Evolutionary conservation across 2,329 filamentous ascomycete species (phyloP).

Genomic region (Xylariaceae sp.): DNA sequence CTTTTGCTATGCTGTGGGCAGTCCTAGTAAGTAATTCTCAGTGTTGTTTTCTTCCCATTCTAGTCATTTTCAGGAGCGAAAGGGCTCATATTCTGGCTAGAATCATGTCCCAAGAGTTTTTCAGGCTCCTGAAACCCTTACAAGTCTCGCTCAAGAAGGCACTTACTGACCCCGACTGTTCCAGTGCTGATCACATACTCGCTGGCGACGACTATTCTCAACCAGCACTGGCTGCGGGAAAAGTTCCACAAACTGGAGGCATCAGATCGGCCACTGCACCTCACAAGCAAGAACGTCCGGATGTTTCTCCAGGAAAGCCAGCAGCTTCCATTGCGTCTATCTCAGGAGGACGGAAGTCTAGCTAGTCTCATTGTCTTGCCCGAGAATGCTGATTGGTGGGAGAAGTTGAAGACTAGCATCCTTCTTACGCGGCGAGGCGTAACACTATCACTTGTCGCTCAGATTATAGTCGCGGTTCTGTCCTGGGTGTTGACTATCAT

Average conservation of each 20-base stretch:
- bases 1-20: slow-evolving; percentile 31
- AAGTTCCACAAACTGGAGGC: slow-evolving; percentile 23
- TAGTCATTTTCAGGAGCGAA: too few species aligned
- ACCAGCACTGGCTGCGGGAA: slow-evolving; percentile 26
- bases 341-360: slow-evolving; percentile 24
- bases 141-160: too few species aligned
- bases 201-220: slow-evolving; percentile 32
- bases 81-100: too few species aligned
- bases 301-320: slow-evolving; percentile 29
- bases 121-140: too few species aligned
- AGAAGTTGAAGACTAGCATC: slow-evolving; percentile 18
- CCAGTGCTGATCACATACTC: slow-evolving; percentile 34
- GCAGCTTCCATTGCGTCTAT: slow-evolving; percentile 26
- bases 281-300: slow-evolving; percentile 21
- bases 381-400: slow-evolving; percentile 29
- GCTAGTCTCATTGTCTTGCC: slow-evolving; percentile 27
- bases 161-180: too few species aligned
- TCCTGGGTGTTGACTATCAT: slow-evolving; percentile 29
- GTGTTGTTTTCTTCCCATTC: too few species aligned
- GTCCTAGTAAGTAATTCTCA: too few species aligned
- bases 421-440: slow-evolving; percentile 24
- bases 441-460: slow-evolving; percentile 27
- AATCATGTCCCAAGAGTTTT: too few species aligned
- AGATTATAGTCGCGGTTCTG: slow-evolving; percentile 26
- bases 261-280: neutral